phyloP scores from a whole-genome alignment of 768 basidiomycete genomes.

The Mycena alexandri region DNA sequence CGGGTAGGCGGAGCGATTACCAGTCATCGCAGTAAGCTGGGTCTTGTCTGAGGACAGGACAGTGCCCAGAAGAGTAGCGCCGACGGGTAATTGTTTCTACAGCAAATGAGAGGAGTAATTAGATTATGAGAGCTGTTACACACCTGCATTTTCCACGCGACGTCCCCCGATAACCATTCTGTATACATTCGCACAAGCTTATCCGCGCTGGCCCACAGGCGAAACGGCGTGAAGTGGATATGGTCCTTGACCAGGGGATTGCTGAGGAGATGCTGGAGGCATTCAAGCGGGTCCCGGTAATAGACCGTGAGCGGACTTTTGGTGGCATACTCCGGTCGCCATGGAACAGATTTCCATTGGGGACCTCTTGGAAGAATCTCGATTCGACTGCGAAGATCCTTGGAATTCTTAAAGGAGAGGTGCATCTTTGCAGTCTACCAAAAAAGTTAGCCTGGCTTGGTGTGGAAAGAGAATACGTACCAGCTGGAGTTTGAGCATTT shows the following conservation, averaged over 20 bases:
- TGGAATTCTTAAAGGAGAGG: background rate
- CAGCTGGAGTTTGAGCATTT: background rate
- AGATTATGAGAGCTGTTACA: conserved; percentile 9
- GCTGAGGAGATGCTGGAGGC: conserved; percentile 44
- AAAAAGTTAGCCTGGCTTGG: too few species aligned
- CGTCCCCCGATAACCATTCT: conserved; percentile 18
- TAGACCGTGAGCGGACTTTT: conserved; percentile 43
- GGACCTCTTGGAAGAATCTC: background rate
- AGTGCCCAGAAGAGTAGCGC: conserved; percentile 44
- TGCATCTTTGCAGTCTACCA: background rate
- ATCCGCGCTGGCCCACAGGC: background rate
- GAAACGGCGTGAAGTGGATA: conserved; percentile 35
- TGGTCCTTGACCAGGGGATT: conserved; percentile 42
- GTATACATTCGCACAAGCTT: background rate
- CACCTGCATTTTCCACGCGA: conserved; percentile 38
- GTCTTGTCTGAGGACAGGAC: conserved; percentile 44
- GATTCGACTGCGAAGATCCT: background rate
- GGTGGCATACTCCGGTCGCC: conserved; percentile 16
- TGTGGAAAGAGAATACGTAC: background rate
- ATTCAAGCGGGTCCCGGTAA: conserved; percentile 47
- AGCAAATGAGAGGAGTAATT: too few species aligned
- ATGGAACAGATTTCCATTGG: background rate
- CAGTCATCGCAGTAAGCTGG: conserved; percentile 38
- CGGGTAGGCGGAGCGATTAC: conserved; percentile 47
- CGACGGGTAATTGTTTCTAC: too few species aligned